Percentiles rank a stretch among this genome's conserved stretches.
Conservation (phyloP, 352 stramenopile genomes). For the Phytopythium montanum region DNA sequence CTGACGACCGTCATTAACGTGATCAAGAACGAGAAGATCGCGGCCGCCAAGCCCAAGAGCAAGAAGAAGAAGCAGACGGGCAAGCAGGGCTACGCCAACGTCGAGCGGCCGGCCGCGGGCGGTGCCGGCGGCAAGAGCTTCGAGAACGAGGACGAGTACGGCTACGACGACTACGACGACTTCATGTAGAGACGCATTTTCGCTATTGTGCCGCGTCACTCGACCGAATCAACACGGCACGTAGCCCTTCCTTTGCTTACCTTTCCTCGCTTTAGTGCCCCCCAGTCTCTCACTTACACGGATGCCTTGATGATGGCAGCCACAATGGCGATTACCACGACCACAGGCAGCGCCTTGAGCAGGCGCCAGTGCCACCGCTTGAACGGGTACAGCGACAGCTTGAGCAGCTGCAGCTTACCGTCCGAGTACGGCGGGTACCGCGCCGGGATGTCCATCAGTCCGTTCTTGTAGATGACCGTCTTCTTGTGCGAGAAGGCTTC, state of each 20-base stretch:
- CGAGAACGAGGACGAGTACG: conserved; percentile 47
- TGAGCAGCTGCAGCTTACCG: conserved; percentile 28
- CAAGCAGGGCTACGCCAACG: conserved; percentile 79
- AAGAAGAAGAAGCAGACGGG: conserved; percentile 86
- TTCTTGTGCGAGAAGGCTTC: conserved; percentile 75
- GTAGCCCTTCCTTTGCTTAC: not conserved
- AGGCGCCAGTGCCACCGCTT: conserved; percentile 38
- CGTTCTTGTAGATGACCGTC: conserved; percentile 64
- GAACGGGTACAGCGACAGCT: conserved; percentile 40
- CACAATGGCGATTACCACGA: conserved; percentile 25
- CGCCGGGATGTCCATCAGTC: conserved; percentile 41
- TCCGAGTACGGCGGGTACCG: conserved; percentile 51
- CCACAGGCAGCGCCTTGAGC: conserved; percentile 24
- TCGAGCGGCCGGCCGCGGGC: conserved; percentile 51
- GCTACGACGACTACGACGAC: conserved; percentile 82
- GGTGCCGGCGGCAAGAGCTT: conserved; percentile 32
- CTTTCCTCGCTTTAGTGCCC: not conserved
- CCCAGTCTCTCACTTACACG: conserved; percentile 7
- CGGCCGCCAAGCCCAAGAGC: conserved; percentile 69
- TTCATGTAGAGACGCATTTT: conserved; percentile 72
- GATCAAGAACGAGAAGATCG: conserved; percentile 88
- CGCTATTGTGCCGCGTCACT: not conserved
- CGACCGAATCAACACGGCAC: not conserved
- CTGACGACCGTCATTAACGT: conserved; percentile 85
- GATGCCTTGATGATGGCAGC: conserved; percentile 22